These are phyloP conservation scores for Yamadazyma atmosphaerica DNA, from an alignment of 1,139 yeast genomes.

Conservation along the genomic window DNA sequence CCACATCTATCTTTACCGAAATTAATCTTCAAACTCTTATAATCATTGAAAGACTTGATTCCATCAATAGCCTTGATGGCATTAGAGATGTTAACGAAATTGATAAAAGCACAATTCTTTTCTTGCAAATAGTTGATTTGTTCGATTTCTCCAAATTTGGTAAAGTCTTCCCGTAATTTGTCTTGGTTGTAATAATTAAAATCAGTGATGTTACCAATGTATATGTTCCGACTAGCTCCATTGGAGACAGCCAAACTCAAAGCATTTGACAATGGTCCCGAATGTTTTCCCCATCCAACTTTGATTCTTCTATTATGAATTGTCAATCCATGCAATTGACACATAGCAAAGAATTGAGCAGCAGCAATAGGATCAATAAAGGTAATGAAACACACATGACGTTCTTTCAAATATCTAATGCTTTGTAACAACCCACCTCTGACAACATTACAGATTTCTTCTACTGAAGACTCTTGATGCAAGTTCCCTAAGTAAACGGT, in stretches of 20 bases:
- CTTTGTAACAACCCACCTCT: slow-evolving; percentile 88
- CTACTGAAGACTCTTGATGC: slow-evolving; percentile 81
- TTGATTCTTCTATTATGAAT: slow-evolving; percentile 80
- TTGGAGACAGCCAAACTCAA: slow-evolving; percentile 84
- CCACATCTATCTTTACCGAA: slow-evolving; percentile 95
- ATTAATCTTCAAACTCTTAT: slow-evolving; percentile 65
- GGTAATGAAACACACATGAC: slow-evolving; percentile 89
- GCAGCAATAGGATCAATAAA: slow-evolving; percentile 92
- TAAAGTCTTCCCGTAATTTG: slow-evolving; percentile 63
- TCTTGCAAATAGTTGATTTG: slow-evolving; percentile 75
- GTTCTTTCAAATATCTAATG: slow-evolving; percentile 69
- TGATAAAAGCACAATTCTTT: slow-evolving; percentile 79
- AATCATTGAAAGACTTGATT: slow-evolving; percentile 51
- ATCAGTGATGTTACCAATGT: slow-evolving; percentile 65
- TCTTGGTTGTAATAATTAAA: slow-evolving; percentile 53
- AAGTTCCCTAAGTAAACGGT: slow-evolving; percentile 89
- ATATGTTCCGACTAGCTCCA: slow-evolving; percentile 91
- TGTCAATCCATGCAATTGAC: slow-evolving; percentile 77
- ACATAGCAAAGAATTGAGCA: slow-evolving; percentile 88
- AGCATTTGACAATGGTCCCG: slow-evolving; percentile 85
- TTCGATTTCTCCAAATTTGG: slow-evolving; percentile 79
- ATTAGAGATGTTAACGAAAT: slow-evolving; percentile 76
- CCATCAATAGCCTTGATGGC: slow-evolving; percentile 80
- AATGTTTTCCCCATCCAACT: slow-evolving; percentile 96
- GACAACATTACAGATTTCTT: slow-evolving; percentile 90